A percentile compares a stretch with the other conserved stretches of the same genome.
Conservation (phyloP, 495 filamentous ascomycete species). For the Sabuloglossum arenarium region DNA sequence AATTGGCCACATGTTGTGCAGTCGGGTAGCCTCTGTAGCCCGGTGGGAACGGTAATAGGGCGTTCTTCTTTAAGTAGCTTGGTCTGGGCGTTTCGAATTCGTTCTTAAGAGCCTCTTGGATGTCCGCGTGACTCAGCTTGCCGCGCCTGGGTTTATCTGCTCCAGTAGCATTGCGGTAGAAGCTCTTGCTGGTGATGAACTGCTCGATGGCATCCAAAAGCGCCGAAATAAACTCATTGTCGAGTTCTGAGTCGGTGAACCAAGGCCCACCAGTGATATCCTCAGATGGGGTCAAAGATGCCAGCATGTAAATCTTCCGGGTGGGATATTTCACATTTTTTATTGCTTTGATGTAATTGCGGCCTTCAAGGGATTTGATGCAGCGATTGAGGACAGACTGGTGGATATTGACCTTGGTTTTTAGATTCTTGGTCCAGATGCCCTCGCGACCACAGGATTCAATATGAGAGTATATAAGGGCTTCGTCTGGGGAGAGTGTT, state of each 20-base stretch:
- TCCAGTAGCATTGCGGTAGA: constrained; percentile 20
- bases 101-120: background rate
- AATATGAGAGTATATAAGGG: constrained; percentile 65
- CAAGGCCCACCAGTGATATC: constrained; percentile 82
- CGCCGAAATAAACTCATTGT: constrained; percentile 62
- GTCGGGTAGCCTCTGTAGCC: constrained; percentile 59
- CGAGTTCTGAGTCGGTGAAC: constrained; percentile 75
- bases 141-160: background rate
- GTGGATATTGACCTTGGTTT: constrained; percentile 53
- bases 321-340: constrained; percentile 37
- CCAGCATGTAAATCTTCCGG: constrained; percentile 46
- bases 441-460: constrained; percentile 63
- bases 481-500: constrained; percentile 34
- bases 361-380: constrained; percentile 59
- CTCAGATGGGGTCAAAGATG: constrained; percentile 52
- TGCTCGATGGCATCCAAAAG: constrained; percentile 47
- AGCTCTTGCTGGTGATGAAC: constrained; percentile 48
- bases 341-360: constrained; percentile 67
- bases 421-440: constrained; percentile 71
- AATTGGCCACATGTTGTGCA: constrained; percentile 44
- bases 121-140: background rate
- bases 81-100: constrained; percentile 8
- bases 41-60: constrained; percentile 39
- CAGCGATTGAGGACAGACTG: constrained; percentile 51
- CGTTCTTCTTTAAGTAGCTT: constrained; percentile 12